Percentiles rank a stretch among this genome's conserved stretches.
These are phyloP conservation scores for Penicillium sp. DNA, from an alignment of 2,329 filamentous ascomycete genomes.

Conservation along the genomic window DNA sequence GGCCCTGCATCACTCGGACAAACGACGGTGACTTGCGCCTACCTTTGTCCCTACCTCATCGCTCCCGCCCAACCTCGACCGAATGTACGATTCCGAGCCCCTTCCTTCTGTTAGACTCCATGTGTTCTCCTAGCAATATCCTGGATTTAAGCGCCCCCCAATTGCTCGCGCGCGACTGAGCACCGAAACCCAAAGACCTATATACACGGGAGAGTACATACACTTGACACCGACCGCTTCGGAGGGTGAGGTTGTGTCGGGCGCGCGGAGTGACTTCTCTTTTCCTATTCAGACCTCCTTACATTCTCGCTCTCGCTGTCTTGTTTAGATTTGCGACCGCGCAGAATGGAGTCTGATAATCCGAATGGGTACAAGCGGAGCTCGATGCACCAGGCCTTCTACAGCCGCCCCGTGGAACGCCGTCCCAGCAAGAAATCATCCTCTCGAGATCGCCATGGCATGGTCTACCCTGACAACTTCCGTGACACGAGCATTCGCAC, in stretches of 20 bases:
- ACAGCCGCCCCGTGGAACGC: constrained; percentile 46
- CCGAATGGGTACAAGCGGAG: constrained; percentile 45
- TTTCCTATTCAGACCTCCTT: constrained; percentile 24
- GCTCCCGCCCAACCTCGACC: constrained; percentile 30
- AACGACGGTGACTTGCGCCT: constrained; percentile 31
- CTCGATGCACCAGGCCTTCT: constrained; percentile 41
- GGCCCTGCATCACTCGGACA: constrained; percentile 24
- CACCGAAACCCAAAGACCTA: constrained; percentile 5
- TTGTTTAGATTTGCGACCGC: constrained; percentile 12
- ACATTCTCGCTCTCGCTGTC: constrained; percentile 21
- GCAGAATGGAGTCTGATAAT: constrained; percentile 46
- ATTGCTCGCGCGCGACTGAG: constrained; percentile 37
- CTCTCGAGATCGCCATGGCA: constrained; percentile 50
- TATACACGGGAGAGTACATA: constrained; percentile 10
- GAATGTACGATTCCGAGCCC: constrained; percentile 39
- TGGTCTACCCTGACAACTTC: constrained; percentile 50
- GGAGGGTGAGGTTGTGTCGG: constrained; percentile 26
- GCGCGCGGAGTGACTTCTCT: constrained; percentile 28
- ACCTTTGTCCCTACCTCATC: constrained; percentile 23
- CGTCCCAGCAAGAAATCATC: constrained; percentile 51
- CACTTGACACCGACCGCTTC: constrained; percentile 21
- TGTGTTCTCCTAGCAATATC: constrained; percentile 41
- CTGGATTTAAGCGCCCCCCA: constrained; percentile 36
- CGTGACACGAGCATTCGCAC: constrained; percentile 48
- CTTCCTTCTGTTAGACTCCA: constrained; percentile 38